Evolutionary conservation across 495 filamentous ascomycete species (phyloP), one percentile per base, ranked within the genome.

Genomic region (Penicillium pulvis): DNA sequence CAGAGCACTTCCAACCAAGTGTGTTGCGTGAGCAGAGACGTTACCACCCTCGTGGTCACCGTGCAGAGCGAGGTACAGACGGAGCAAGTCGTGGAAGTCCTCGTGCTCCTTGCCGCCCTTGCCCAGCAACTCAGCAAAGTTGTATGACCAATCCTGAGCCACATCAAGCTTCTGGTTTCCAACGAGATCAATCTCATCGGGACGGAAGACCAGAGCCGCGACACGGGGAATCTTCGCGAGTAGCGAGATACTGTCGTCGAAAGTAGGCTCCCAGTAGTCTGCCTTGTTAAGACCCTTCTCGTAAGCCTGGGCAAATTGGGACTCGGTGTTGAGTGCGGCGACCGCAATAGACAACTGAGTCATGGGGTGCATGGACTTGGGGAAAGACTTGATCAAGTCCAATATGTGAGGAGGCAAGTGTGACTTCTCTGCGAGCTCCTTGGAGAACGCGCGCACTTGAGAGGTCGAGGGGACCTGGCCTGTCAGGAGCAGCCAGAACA

Each of bases 401-500:
- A 85, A 84, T 57, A 97, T 88, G 69, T 93, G 92, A 51, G 80
- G 79, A 50, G 94, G 94, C n/a, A 98, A 83, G 56, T 81, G 74
- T 30, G 89, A 87, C 71, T 97, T 88, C 73, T 93, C 90, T 42
- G 94, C 94, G 24, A 97, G 82, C 71, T 96, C 90, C 42, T 86
- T 82, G 42, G 90, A 94, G 61, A 98, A 85, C 45, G 77, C 76
- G 63, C 94, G 90, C 52, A 92, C 83, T 73, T 98, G 94, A 36
- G 74, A 71, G 24, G 87, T 88, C 3, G 89, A 89, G 10, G 94
- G 94, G 24, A 98, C 90, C 73, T 93, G 82, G 56, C 94, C 95
- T 9, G 94, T 98, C 58, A 98, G 77, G 16, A 98, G 87, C 26
- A 98, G 88, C 94, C 94, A 98, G 83, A 98, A 98, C 94, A 98